These are phyloP conservation scores for Cutaneotrichosporon cavernicola DNA, from an alignment of 1,284 basidiomycete species.

Conservation along the genomic window DNA sequence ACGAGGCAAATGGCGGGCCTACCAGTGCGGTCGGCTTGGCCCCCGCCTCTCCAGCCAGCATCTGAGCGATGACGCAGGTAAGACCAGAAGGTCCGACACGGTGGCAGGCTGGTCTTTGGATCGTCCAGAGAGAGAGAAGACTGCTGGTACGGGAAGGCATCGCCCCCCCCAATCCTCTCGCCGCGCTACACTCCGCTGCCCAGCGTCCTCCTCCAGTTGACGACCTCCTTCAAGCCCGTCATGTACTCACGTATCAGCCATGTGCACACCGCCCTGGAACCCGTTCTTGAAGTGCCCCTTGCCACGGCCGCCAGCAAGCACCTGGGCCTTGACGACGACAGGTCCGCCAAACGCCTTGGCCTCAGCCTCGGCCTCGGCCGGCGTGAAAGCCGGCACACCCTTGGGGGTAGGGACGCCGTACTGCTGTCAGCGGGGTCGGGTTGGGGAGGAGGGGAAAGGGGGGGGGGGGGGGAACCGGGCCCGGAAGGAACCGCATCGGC, in stretches of 20 bases:
- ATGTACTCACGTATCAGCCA: slow-evolving; percentile 73
- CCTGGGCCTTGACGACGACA: slow-evolving; percentile 94
- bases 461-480: not conserved
- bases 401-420: slow-evolving; percentile 97
- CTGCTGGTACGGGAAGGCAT: too few relatives aligned
- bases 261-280: slow-evolving; percentile 95
- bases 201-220: not conserved
- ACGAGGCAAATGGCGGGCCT: not conserved
- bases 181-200: not conserved
- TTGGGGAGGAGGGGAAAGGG: too few relatives aligned
- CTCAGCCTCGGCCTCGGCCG: slow-evolving; percentile 85
- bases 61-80: not conserved
- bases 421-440: slow-evolving; percentile 54
- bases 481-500: not conserved
- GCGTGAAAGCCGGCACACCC: slow-evolving; percentile 79
- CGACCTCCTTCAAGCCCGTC: not conserved
- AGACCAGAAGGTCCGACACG: too few relatives aligned
- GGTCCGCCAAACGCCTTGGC: slow-evolving; percentile 90
- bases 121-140: too few relatives aligned
- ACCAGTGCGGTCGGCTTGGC: not conserved
- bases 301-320: slow-evolving; percentile 96
- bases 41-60: not conserved
- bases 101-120: not conserved
- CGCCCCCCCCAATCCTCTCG: not conserved
- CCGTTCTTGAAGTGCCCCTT: slow-evolving; percentile 98